Evolutionary conservation across 306 rosid species (phyloP).

Genomic region (Citrullus colocynthis): DNA sequence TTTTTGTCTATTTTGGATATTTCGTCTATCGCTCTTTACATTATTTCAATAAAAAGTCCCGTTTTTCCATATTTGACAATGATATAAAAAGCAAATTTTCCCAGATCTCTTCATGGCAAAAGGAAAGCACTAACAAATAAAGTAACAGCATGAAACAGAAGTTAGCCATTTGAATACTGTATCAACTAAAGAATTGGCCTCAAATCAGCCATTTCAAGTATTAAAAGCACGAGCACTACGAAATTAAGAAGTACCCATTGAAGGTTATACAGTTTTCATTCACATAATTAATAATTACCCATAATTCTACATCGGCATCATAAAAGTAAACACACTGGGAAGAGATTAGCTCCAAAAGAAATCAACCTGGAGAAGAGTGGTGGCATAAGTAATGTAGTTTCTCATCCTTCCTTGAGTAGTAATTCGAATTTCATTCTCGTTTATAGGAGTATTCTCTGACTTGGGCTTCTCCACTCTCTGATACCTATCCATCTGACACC

Average conservation of each 20-base stretch:
- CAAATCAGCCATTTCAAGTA: neutral
- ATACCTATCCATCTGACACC: slow-evolving; percentile 53
- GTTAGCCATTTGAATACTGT: neutral
- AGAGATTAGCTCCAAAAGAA: neutral
- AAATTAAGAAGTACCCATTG: neutral
- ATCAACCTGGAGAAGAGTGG: slow-evolving; percentile 65
- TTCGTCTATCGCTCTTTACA: too few species aligned
- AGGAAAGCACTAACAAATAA: neutral
- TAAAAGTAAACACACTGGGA: neutral
- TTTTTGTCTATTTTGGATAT: too few species aligned
- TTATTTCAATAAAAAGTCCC: too few species aligned
- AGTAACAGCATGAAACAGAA: neutral
- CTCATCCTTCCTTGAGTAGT: slow-evolving; percentile 85
- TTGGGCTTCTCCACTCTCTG: slow-evolving; percentile 89
- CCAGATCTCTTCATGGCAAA: too few species aligned
- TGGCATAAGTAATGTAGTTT: slow-evolving; percentile 76
- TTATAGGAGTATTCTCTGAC: slow-evolving; percentile 37
- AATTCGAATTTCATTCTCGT: slow-evolving; percentile 86
- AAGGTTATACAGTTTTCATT: neutral
- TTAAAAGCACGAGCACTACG: neutral
- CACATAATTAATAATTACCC: neutral
- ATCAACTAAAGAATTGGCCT: neutral
- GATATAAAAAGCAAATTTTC: neutral
- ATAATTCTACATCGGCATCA: neutral
- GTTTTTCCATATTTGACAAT: neutral